A percentile compares a stretch with the other conserved stretches of the same genome.
Evolutionary conservation across 352 stramenopile genomes (phyloP).

Genomic region (Pythium myriotylum): DNA sequence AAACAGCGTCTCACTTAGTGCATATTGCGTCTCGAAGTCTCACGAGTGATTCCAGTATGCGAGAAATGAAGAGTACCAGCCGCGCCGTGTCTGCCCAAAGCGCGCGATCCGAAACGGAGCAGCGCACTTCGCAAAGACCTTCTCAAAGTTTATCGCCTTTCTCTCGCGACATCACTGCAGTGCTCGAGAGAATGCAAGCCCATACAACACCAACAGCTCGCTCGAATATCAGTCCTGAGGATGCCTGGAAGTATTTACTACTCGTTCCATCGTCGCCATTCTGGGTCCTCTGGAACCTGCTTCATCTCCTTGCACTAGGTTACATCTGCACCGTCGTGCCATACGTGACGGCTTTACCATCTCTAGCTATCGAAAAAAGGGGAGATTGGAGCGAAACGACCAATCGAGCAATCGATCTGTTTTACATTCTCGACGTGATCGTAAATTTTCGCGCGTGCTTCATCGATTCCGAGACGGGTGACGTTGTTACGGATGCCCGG

Average conservation of each 20-base stretch:
- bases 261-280: slow-evolving; percentile 21
- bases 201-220: not conserved
- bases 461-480: slow-evolving; percentile 20
- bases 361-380: not conserved
- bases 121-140: too few relatives aligned
- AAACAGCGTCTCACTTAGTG: not conserved
- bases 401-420: slow-evolving; percentile 20
- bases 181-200: not conserved
- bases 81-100: too few relatives aligned
- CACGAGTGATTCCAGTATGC: not conserved
- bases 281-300: slow-evolving; percentile 24
- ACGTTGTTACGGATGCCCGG: slow-evolving; percentile 10
- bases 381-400: slow-evolving; percentile 15
- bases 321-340: slow-evolving; percentile 30
- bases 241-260: slow-evolving; percentile 12
- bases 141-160: not conserved
- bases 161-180: not conserved
- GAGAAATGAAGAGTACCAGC: not conserved
- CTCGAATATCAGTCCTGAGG: not conserved
- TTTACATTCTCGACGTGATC: slow-evolving; percentile 28
- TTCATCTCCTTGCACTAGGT: slow-evolving; percentile 20
- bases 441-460: slow-evolving; percentile 29
- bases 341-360: slow-evolving; percentile 22
- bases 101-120: too few relatives aligned
- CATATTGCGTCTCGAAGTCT: not conserved